These are phyloP conservation scores for Fusarium sp. DNA, from an alignment of 2,329 filamentous ascomycete genomes.

Conservation along the genomic window DNA sequence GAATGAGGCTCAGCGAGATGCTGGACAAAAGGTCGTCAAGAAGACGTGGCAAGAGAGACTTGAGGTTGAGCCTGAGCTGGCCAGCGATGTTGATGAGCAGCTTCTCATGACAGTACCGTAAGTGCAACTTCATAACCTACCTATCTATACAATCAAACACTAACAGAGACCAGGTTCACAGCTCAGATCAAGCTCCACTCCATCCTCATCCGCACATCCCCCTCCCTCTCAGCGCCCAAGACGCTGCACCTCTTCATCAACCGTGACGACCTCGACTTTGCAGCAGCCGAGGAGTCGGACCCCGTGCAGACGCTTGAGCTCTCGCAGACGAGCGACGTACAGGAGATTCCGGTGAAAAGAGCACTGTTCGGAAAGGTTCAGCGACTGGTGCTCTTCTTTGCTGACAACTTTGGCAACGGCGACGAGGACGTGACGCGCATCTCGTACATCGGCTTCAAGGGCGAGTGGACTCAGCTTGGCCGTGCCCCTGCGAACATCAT, in stretches of 20 bases:
- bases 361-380: conserved; percentile 89
- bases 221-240: conserved; percentile 75
- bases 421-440: conserved; percentile 84
- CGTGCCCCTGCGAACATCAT: conserved; percentile 78
- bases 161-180: conserved; percentile 73
- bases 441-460: conserved; percentile 90
- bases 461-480: conserved; percentile 89
- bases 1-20: conserved; percentile 78
- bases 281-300: conserved; percentile 72
- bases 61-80: conserved; percentile 76
- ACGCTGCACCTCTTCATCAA: conserved; percentile 92
- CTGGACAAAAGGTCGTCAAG: conserved; percentile 80
- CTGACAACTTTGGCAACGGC: conserved; percentile 86
- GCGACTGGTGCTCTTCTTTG: conserved; percentile 84
- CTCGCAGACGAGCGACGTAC: conserved; percentile 80
- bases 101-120: conserved; percentile 92
- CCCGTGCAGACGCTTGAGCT: conserved; percentile 83
- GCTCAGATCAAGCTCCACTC: conserved; percentile 93
- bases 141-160: background rate
- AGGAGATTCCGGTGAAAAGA: conserved; percentile 89
- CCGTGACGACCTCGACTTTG: conserved; percentile 87
- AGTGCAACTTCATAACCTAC: conserved; percentile 51
- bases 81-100: conserved; percentile 91
- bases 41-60: conserved; percentile 93
- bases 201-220: conserved; percentile 84